phyloP scores from a whole-genome alignment of 352 stramenopile genomes.

The Pythium brassicae region DNA sequence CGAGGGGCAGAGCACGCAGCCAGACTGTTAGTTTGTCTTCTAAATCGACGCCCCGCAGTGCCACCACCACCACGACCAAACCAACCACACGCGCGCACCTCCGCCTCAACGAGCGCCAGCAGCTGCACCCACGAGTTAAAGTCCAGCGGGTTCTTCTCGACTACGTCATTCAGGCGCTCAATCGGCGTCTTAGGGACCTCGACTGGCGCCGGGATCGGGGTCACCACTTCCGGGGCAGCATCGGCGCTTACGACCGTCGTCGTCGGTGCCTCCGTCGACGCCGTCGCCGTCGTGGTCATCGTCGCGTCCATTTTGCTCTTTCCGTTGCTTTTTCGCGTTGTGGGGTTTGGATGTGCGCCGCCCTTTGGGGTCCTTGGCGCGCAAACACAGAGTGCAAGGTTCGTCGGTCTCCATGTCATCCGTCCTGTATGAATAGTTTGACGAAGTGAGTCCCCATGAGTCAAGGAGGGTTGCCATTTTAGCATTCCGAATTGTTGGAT shows the following conservation, averaged over 20 bases:
- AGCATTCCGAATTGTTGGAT: neutral
- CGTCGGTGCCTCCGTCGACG: neutral
- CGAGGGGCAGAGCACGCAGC: neutral
- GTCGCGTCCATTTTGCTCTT: slow-evolving; percentile 13
- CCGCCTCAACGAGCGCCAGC: slow-evolving; percentile 61
- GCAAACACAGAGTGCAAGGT: neutral
- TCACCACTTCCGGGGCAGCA: slow-evolving; percentile 2
- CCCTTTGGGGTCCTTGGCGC: neutral
- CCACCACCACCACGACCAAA: neutral
- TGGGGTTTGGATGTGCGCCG: neutral
- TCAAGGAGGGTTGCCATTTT: neutral
- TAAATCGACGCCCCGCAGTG: neutral
- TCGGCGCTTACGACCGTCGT: neutral
- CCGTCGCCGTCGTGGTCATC: slow-evolving; percentile 1
- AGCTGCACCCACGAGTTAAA: slow-evolving; percentile 80
- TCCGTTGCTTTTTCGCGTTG: neutral
- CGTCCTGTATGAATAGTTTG: neutral
- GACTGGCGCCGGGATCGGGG: neutral
- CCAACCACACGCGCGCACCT: slow-evolving; percentile 23
- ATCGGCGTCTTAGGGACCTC: slow-evolving; percentile 30
- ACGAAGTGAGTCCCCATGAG: neutral
- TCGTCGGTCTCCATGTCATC: slow-evolving; percentile 2
- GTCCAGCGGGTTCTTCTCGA: slow-evolving; percentile 69
- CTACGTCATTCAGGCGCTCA: slow-evolving; percentile 41
- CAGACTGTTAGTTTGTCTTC: neutral